Evolutionary conservation across 1,284 basidiomycete genomes (phyloP).

Genomic region (Grifola frondosa): DNA sequence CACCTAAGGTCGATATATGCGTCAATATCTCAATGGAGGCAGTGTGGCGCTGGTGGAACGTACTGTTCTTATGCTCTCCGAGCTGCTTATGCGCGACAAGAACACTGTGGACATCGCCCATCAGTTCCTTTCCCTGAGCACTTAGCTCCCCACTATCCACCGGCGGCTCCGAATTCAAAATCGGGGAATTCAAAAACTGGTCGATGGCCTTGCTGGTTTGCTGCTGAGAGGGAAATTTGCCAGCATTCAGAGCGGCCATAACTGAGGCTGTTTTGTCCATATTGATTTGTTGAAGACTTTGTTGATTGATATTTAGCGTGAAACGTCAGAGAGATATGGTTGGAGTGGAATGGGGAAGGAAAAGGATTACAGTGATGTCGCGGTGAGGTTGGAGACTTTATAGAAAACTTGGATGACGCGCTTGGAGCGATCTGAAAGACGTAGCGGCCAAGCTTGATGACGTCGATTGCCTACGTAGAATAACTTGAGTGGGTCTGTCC

Average conservation of each 20-base stretch:
- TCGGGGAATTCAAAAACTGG: slow-evolving; percentile 45
- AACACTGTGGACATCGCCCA: slow-evolving; percentile 46
- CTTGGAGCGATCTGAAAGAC: too few species aligned
- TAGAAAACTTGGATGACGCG: too few species aligned
- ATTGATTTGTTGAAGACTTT: neutral
- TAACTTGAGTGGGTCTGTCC: too few species aligned
- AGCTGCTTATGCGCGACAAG: slow-evolving; percentile 54
- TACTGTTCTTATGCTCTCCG: slow-evolving; percentile 55
- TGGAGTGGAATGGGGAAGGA: too few species aligned
- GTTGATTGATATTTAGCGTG: neutral
- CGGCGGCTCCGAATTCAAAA: slow-evolving; percentile 44
- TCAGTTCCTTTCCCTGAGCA: slow-evolving; percentile 49
- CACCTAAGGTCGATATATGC: slow-evolving; percentile 38
- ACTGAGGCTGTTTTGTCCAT: slow-evolving; percentile 64
- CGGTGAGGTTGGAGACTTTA: too few species aligned
- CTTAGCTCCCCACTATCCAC: slow-evolving; percentile 45
- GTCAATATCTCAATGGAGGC: neutral
- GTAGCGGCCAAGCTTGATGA: too few species aligned
- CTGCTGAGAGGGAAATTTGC: slow-evolving; percentile 59
- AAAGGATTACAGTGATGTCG: too few species aligned
- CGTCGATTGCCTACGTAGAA: too few species aligned
- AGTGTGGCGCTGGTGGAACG: slow-evolving; percentile 4
- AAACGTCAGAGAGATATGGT: neutral
- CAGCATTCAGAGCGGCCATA: slow-evolving; percentile 61
- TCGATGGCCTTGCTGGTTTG: slow-evolving; percentile 53